Conservation (phyloP, 192 early-diverging fungal species). For the Mortierella hygrophila region DNA sequence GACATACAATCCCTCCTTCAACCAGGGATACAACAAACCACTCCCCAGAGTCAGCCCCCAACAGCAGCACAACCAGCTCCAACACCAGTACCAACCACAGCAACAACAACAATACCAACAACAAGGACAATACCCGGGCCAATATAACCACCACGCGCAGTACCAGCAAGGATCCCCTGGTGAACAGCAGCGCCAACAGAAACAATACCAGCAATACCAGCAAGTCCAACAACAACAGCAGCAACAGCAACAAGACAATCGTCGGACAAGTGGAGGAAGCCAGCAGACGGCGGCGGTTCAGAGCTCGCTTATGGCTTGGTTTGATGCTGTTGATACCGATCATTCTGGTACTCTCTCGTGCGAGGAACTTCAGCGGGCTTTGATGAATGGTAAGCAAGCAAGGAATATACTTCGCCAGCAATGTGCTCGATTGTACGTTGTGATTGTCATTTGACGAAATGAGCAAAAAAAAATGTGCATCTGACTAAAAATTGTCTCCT, state of each 20-base stretch:
- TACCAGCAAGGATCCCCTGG: slow-evolving; percentile 32
- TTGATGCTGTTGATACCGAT: slow-evolving; percentile 64
- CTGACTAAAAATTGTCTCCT: background rate
- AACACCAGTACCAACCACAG: slow-evolving; percentile 24
- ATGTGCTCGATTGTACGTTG: background rate
- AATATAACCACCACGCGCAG: slow-evolving; percentile 40
- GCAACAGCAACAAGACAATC: slow-evolving; percentile 1
- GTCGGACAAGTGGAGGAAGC: background rate
- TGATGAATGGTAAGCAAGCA: slow-evolving; percentile 62
- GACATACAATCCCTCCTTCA: background rate
- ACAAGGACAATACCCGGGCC: slow-evolving; percentile 10
- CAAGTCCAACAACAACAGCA: slow-evolving; percentile 32
- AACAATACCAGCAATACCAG: slow-evolving; percentile 50
- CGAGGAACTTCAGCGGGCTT: slow-evolving; percentile 69
- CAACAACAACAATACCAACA: slow-evolving; percentile 9
- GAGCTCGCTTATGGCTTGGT: slow-evolving; percentile 51
- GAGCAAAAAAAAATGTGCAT: background rate
- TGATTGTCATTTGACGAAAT: slow-evolving; percentile 1
- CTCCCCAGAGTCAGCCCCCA: slow-evolving; percentile 26
- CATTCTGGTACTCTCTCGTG: slow-evolving; percentile 68
- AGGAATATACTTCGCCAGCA: background rate
- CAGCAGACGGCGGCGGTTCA: slow-evolving; percentile 16
- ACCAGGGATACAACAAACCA: slow-evolving; percentile 23
- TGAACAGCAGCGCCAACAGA: slow-evolving; percentile 41
- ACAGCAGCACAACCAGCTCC: slow-evolving; percentile 32